Evolutionary conservation across 164 flowering plant species (phyloP), one percentile per base, ranked within the genome.

Genomic region (Saururus chinensis): DNA sequence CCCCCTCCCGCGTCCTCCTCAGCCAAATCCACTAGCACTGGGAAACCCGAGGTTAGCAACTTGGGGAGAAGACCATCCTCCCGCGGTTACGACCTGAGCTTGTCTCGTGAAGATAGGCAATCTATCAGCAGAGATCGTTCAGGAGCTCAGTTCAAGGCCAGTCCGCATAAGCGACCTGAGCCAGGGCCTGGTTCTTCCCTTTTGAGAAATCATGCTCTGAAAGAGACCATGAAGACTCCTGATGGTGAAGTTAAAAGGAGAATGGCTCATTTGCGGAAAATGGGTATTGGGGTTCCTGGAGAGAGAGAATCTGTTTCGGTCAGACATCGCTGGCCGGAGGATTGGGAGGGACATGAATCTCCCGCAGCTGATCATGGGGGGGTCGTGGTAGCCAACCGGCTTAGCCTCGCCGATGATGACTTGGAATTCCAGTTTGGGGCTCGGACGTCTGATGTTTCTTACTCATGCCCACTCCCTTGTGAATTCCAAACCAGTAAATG

Each of bases 391-490:
- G 70, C 55, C 40, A 59, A 30, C 22, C 48, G 60, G 55, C 68
- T 41, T 23, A 72, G 80, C 61, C 67, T 74, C 57, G 75, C 87
- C 40, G 82, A 69, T 49, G 66, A 67, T 49, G 66, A 67, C 26
- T 69, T 74, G 56, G 63, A 64, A 70, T 24, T 70, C 58, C 61
- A 66, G 56, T 66, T 66, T 45, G 63, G 56, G 7, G 77, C 67
- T 52, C 59, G 60, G 17, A 22, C 51, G 57, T 66, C 81, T 67
- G 78, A 72, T 30, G 62, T 79, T 70, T 76, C 88, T 14, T 75
- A 66, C 60, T 82, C 87, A n/a, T 74, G 84, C 60, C 83, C 87
- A n/a, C 75, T 81, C 59, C 77, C 81, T 60, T 59, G 68, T 66
- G 19, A 54, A 48, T 67, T 24, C 66, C 78, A 77, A 60, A 53